A percentile compares a stretch with the other conserved stretches of the same genome.
phyloP scores from a whole-genome alignment of 768 basidiomycete species.

The Podaxis mareebaensis region DNA sequence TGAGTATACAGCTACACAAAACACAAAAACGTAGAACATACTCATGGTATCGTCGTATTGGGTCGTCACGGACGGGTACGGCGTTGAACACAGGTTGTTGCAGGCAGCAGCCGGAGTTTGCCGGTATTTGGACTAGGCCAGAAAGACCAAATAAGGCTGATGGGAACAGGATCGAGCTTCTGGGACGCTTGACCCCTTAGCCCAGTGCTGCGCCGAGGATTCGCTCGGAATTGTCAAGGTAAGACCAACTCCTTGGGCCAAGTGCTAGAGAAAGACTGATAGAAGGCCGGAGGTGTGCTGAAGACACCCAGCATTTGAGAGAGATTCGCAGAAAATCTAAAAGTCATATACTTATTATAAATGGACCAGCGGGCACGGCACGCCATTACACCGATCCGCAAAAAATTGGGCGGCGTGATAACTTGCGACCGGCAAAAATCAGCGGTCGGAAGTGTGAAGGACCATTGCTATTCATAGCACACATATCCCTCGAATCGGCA shows the following conservation, averaged over 20 bases:
- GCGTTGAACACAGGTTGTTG: neutral
- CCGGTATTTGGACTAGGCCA: conserved; percentile 18
- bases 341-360: neutral
- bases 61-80: neutral
- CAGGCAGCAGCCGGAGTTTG: neutral
- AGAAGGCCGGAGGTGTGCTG: neutral
- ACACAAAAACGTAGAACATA: conserved; percentile 22
- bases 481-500: neutral
- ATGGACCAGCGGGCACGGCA: neutral
- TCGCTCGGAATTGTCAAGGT: conserved; percentile 7
- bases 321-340: conserved; percentile 1
- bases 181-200: conserved; percentile 4
- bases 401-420: neutral
- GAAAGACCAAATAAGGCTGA: conserved; percentile 10
- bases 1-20: conserved; percentile 13
- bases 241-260: neutral
- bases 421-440: neutral
- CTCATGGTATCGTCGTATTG: conserved; percentile 35
- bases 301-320: neutral
- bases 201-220: conserved; percentile 12
- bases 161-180: conserved; percentile 1
- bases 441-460: neutral
- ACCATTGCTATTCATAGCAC: conserved; percentile 9
- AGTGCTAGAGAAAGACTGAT: neutral
- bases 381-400: neutral